A percentile compares a stretch with the other conserved stretches of the same genome.
These are phyloP conservation scores for Teunomyces funiuensis DNA, from an alignment of 805 yeast genomes.

Conservation along the genomic window DNA sequence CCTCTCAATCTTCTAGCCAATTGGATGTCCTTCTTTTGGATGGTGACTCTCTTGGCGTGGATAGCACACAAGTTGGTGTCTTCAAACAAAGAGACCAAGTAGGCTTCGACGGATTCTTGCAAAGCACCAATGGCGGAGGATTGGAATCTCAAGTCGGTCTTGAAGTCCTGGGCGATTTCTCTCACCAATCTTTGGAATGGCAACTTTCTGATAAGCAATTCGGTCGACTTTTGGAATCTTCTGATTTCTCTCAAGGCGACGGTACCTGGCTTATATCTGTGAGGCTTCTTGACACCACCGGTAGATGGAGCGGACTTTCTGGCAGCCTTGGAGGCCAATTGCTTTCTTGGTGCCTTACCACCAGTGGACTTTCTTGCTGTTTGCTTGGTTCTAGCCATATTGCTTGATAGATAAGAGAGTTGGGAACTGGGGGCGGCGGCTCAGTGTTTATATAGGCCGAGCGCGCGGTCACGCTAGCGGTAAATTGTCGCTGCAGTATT, in stretches of 20 bases:
- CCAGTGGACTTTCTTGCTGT: constrained; percentile 94
- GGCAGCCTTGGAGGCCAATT: constrained; percentile 88
- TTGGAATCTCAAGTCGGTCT: constrained; percentile 93
- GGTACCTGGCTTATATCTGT: constrained; percentile 97
- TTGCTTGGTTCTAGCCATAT: constrained; percentile 89
- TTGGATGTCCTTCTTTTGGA: constrained; percentile 49
- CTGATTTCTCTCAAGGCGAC: constrained; percentile 96
- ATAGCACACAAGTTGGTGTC: constrained; percentile 51
- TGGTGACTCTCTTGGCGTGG: constrained; percentile 50
- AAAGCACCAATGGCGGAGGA: constrained; percentile 68
- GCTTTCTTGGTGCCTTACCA: constrained; percentile 96
- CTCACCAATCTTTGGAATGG: constrained; percentile 97
- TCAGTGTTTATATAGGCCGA: background rate
- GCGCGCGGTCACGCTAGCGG: background rate
- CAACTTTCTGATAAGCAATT: constrained; percentile 89
- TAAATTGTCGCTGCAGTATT: background rate
- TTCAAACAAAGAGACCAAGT: constrained; percentile 47
- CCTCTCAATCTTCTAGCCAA: constrained; percentile 52
- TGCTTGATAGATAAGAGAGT: constrained; percentile 5
- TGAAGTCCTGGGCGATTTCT: constrained; percentile 93
- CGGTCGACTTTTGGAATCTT: constrained; percentile 96
- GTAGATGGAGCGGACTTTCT: constrained; percentile 91
- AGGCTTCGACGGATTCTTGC: constrained; percentile 49
- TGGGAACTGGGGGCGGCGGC: background rate
- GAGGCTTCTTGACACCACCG: constrained; percentile 93